A percentile compares a stretch with the other conserved stretches of the same genome.
These are phyloP conservation scores for Colletotrichum orchidophilum DNA, from an alignment of 2,329 filamentous ascomycete species.

Conservation along the genomic window DNA sequence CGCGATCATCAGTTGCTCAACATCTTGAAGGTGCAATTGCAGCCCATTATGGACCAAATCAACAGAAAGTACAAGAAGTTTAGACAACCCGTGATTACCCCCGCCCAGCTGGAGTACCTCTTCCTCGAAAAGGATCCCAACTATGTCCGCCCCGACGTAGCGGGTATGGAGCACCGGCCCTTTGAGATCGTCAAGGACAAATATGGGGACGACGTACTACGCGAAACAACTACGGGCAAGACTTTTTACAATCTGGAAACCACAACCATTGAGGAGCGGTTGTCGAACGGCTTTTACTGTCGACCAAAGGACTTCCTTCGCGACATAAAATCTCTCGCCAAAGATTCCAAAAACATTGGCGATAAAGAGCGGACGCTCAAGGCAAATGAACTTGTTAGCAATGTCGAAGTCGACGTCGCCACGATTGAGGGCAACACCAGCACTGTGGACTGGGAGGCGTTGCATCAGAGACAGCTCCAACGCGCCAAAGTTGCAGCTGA, in stretches of 20 bases:
- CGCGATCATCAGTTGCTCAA: slow-evolving; percentile 87
- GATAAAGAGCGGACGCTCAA: slow-evolving; percentile 86
- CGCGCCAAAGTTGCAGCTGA: slow-evolving; percentile 69
- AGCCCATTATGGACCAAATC: slow-evolving; percentile 97
- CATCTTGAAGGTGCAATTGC: slow-evolving; percentile 85
- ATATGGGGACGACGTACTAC: slow-evolving; percentile 79
- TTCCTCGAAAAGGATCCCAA: slow-evolving; percentile 85
- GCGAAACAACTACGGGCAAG: slow-evolving; percentile 79
- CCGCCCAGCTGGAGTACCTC: slow-evolving; percentile 79
- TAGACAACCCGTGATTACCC: slow-evolving; percentile 80
- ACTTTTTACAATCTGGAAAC: slow-evolving; percentile 97
- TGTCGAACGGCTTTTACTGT: slow-evolving; percentile 96
- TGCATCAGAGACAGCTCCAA: slow-evolving; percentile 78
- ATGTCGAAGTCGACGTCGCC: slow-evolving; percentile 92
- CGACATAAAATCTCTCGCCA: slow-evolving; percentile 85
- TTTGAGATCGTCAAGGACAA: slow-evolving; percentile 84
- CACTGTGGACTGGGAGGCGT: slow-evolving; percentile 80
- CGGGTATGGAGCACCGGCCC: slow-evolving; percentile 69
- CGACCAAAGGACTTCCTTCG: slow-evolving; percentile 88
- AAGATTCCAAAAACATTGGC: slow-evolving; percentile 84
- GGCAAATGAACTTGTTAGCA: slow-evolving; percentile 89
- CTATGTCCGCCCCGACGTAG: slow-evolving; percentile 67
- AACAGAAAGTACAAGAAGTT: slow-evolving; percentile 91
- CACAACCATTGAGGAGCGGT: slow-evolving; percentile 91
- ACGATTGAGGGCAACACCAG: slow-evolving; percentile 75